Evolutionary conservation across 441 rosid species (phyloP).

Genomic region (Pelargonium myrrhifolium): DNA sequence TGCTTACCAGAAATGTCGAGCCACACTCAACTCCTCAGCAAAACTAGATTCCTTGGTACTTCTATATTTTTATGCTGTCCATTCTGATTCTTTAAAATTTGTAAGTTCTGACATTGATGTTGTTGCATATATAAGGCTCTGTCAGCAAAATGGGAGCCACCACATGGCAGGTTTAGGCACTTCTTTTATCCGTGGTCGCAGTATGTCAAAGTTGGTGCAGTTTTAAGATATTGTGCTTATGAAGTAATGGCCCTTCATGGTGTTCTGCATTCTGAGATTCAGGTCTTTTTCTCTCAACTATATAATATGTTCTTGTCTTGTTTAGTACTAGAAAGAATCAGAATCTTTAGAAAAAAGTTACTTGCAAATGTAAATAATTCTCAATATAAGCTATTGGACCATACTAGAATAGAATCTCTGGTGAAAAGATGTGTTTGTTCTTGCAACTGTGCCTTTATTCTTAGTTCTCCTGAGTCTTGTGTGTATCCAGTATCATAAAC

Average conservation of each 20-base stretch:
- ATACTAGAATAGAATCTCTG: background rate
- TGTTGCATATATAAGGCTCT: conserved; percentile 32
- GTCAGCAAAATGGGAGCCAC: conserved; percentile 65
- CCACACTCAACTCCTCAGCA: conserved; percentile 42
- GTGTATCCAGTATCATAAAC: too few relatives aligned
- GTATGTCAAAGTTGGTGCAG: conserved; percentile 59
- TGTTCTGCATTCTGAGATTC: conserved; percentile 63
- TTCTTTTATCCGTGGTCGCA: conserved; percentile 66
- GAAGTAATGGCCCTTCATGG: conserved; percentile 75
- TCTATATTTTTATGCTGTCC: background rate
- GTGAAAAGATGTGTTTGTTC: background rate
- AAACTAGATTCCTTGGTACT: conserved; percentile 52
- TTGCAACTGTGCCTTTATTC: conserved; percentile 8
- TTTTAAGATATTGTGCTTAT: conserved; percentile 48
- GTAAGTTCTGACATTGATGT: background rate
- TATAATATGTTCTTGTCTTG: background rate
- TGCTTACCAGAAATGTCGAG: conserved; percentile 42
- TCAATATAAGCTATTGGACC: too few relatives aligned
- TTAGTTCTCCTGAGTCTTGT: conserved; percentile 12
- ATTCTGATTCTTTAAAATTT: too few relatives aligned
- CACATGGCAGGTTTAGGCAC: conserved; percentile 52
- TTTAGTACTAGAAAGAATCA: background rate
- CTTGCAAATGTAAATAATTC: background rate
- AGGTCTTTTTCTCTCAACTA: conserved; percentile 21
- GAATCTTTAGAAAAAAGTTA: too few relatives aligned